phyloP scores from a whole-genome alignment of 2,329 filamentous ascomycete species.

The Xylariaceae sp. region DNA sequence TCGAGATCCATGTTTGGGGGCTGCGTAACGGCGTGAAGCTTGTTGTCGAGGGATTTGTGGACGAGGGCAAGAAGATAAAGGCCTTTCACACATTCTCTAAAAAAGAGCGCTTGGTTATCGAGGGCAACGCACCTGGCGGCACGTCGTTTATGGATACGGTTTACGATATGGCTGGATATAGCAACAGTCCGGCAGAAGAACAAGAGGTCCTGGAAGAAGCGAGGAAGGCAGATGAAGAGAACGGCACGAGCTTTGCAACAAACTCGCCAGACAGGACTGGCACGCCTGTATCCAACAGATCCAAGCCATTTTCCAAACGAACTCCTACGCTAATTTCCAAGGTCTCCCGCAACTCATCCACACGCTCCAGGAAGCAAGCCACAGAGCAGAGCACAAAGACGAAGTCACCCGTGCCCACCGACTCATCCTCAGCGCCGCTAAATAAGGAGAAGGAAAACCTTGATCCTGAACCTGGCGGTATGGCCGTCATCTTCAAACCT shows the following conservation, averaged over 20 bases:
- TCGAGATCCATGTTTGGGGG: constrained; percentile 89
- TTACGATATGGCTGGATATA: constrained; percentile 47
- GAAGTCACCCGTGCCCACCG: constrained; percentile 5
- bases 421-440: constrained; percentile 13
- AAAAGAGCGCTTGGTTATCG: constrained; percentile 66
- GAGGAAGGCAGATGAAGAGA: constrained; percentile 13
- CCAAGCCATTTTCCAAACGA: constrained; percentile 9
- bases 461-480: constrained; percentile 55
- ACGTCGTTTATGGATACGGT: constrained; percentile 47
- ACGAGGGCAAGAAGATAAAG: constrained; percentile 86
- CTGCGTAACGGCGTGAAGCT: constrained; percentile 84
- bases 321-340: constrained; percentile 18
- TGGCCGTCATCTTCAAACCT: constrained; percentile 76
- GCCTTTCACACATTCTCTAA: constrained; percentile 75
- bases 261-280: constrained; percentile 9
- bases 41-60: constrained; percentile 75
- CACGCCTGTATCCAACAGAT: constrained; percentile 6
- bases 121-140: constrained; percentile 49
- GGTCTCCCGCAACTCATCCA: constrained; percentile 8
- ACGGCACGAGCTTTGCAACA: constrained; percentile 5
- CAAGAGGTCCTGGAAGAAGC: constrained; percentile 25
- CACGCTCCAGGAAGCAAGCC: constrained; percentile 1
- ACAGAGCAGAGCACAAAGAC: not conserved
- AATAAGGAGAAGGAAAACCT: constrained; percentile 17
- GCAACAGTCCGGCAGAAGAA: constrained; percentile 13